Evolutionary conservation across 768 basidiomycete genomes (phyloP).

Genomic region (Mrakia gelida): DNA sequence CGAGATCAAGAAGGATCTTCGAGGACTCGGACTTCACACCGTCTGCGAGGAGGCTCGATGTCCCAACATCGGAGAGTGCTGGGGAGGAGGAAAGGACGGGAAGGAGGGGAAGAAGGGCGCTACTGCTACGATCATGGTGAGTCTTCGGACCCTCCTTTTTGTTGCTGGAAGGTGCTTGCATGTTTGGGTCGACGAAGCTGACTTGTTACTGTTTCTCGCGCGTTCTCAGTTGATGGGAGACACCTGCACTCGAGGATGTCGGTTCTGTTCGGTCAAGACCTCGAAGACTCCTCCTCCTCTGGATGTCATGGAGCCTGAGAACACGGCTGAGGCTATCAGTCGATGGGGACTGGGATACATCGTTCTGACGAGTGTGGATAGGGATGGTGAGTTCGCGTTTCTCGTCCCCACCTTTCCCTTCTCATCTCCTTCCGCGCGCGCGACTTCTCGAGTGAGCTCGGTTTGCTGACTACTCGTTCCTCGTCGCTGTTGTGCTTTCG

Average conservation of each 20-base stretch:
- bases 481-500: not conserved
- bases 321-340: conserved; percentile 96
- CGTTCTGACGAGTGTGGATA: conserved; percentile 91
- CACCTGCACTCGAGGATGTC: conserved; percentile 94
- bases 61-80: conserved; percentile 99
- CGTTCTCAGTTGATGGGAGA: conserved; percentile 85
- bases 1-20: conserved; percentile 89
- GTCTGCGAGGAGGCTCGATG: conserved; percentile 98
- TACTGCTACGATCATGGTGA: conserved; percentile 97
- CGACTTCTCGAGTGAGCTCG: not conserved
- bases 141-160: conserved; percentile 32
- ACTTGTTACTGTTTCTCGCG: not conserved
- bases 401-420: not conserved
- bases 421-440: not conserved
- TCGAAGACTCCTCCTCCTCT: conserved; percentile 80
- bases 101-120: conserved; percentile 73
- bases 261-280: conserved; percentile 97
- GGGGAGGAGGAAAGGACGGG: conserved; percentile 71
- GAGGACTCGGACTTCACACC: conserved; percentile 85
- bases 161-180: not conserved
- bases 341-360: conserved; percentile 98
- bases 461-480: not conserved
- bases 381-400: conserved; percentile 65
- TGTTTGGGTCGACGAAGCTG: not conserved
- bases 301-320: conserved; percentile 93